These are phyloP conservation scores for Pythium brachiatum DNA, from an alignment of 352 stramenopile species.

Conservation along the genomic window DNA sequence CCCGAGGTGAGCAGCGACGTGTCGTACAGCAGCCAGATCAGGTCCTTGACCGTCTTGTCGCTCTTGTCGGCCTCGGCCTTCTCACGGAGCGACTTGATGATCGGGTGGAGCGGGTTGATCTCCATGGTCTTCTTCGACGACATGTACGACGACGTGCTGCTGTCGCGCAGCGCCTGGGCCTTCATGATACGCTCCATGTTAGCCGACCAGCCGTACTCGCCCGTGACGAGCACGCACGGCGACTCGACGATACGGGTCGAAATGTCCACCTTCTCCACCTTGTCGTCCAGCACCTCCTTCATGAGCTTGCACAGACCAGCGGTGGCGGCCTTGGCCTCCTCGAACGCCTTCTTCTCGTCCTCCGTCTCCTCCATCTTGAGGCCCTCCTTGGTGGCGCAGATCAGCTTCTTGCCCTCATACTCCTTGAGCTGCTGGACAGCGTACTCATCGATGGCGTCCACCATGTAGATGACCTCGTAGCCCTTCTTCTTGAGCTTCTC, in stretches of 20 bases:
- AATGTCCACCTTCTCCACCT: constrained; percentile 99
- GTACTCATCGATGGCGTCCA: constrained; percentile 99
- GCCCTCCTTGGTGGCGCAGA: constrained; percentile 97
- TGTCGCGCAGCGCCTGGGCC: constrained; percentile 98
- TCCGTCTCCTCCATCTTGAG: constrained; percentile 96
- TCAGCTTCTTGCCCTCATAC: constrained; percentile 99
- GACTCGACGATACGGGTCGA: constrained; percentile 99
- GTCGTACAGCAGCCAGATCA: constrained; percentile 99
- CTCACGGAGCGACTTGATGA: constrained; percentile 97
- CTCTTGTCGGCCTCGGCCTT: constrained; percentile 98
- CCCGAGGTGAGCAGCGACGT: constrained; percentile 98
- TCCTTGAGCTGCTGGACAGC: constrained; percentile 99
- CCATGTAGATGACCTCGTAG: constrained; percentile 99
- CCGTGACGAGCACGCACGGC: constrained; percentile 98
- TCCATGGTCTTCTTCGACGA: constrained; percentile 99
- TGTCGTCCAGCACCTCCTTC: constrained; percentile 99
- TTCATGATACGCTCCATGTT: constrained; percentile 99
- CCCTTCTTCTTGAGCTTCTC: constrained; percentile 99
- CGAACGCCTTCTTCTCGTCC: constrained; percentile 98
- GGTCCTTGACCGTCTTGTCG: constrained; percentile 99
- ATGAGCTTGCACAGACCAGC: constrained; percentile 99
- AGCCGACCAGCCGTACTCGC: constrained; percentile 99
- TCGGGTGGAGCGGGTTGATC: constrained; percentile 99
- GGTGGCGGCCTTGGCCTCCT: constrained; percentile 98
- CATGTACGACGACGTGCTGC: constrained; percentile 98